These are phyloP conservation scores for Suillus clintonianus DNA, from an alignment of 768 basidiomycete genomes.

Conservation along the genomic window DNA sequence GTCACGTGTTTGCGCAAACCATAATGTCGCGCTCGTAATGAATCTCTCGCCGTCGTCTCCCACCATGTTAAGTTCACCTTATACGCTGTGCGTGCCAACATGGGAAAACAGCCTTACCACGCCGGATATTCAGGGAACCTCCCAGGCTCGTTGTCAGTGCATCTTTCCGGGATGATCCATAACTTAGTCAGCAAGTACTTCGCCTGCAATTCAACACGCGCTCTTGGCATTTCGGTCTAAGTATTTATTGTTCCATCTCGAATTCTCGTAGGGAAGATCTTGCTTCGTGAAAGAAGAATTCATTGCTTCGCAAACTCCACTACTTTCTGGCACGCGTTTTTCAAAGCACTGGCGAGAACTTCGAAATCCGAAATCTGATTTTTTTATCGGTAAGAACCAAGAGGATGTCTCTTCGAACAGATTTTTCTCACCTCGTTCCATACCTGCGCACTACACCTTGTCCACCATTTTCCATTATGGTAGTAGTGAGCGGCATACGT, in stretches of 20 bases:
- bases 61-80: background rate
- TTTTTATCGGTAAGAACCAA: background rate
- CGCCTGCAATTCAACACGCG: too few relatives aligned
- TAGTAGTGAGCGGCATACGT: constrained; percentile 12
- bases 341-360: constrained; percentile 25
- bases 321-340: constrained; percentile 22
- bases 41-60: background rate
- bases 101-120: background rate
- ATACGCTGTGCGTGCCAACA: background rate
- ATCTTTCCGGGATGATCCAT: background rate
- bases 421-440: constrained; percentile 31
- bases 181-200: background rate
- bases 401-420: background rate
- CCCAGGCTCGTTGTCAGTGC: too few relatives aligned
- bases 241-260: background rate
- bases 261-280: background rate
- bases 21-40: background rate
- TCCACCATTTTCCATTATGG: constrained; percentile 35
- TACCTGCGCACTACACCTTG: constrained; percentile 31
- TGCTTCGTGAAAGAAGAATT: background rate
- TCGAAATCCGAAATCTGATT: constrained; percentile 33
- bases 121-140: too few relatives aligned
- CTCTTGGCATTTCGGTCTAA: background rate
- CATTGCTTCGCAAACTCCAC: constrained; percentile 7
- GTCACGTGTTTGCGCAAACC: constrained; percentile 3